Evolutionary conservation across 1,284 basidiomycete genomes (phyloP).

Genomic region (Leccinum subfulvum): DNA sequence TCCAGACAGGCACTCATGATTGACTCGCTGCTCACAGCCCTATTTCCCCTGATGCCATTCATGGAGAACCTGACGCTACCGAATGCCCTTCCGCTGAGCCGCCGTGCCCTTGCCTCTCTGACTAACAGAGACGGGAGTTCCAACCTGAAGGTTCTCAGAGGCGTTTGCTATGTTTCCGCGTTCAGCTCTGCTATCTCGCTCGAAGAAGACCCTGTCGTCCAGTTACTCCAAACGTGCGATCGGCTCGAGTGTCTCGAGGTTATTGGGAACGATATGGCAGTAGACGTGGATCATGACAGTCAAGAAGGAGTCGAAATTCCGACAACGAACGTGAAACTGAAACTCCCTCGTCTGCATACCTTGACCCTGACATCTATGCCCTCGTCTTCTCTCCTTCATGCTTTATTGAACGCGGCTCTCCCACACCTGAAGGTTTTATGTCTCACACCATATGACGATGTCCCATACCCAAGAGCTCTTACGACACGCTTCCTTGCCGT

Average conservation of each 20-base stretch:
- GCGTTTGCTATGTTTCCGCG: constrained; percentile 53
- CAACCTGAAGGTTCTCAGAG: constrained; percentile 59
- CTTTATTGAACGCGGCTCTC: constrained; percentile 59
- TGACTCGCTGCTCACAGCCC: constrained; percentile 57
- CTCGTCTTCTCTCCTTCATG: constrained; percentile 60
- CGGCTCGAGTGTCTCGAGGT: constrained; percentile 69
- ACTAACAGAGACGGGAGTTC: constrained; percentile 50
- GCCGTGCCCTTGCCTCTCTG: constrained; percentile 55
- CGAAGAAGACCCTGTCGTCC: constrained; percentile 50
- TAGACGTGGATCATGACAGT: constrained; percentile 42
- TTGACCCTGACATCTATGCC: constrained; percentile 69
- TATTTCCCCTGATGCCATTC: constrained; percentile 74
- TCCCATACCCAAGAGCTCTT: constrained; percentile 55
- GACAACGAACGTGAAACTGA: constrained; percentile 34
- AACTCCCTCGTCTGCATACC: constrained; percentile 60
- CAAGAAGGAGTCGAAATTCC: constrained; percentile 26
- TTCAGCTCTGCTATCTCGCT: constrained; percentile 27
- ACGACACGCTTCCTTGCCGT: constrained; percentile 58
- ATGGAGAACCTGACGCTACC: constrained; percentile 61
- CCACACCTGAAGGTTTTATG: constrained; percentile 67
- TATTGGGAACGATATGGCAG: constrained; percentile 54
- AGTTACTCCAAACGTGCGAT: constrained; percentile 54
- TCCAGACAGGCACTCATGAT: constrained; percentile 48
- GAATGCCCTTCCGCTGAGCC: constrained; percentile 59
- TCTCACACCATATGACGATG: constrained; percentile 72